Percentiles rank a stretch among this genome's conserved stretches.
Evolutionary conservation across 768 basidiomycete genomes (phyloP).

Genomic region (Tephrocybe sp.): DNA sequence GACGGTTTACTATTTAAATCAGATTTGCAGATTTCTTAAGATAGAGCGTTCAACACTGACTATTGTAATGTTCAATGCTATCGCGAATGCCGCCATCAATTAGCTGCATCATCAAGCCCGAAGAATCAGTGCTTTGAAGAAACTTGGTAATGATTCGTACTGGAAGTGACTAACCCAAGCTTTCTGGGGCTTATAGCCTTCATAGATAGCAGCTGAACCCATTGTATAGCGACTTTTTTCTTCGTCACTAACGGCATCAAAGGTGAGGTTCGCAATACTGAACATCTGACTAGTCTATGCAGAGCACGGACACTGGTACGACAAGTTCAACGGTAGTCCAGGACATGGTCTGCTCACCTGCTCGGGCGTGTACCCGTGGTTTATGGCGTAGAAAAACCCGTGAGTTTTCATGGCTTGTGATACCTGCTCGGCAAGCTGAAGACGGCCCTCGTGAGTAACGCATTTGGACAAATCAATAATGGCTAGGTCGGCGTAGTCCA

Average conservation of each 20-base stretch:
- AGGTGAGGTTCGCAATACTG: slow-evolving; percentile 42
- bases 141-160: no score
- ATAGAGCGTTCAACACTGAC: slow-evolving; percentile 41
- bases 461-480: slow-evolving; percentile 49
- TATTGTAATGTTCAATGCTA: slow-evolving; percentile 65
- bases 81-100: slow-evolving; percentile 63
- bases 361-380: slow-evolving; percentile 44
- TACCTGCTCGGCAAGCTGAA: slow-evolving; percentile 37
- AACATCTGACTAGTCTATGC: slow-evolving; percentile 41
- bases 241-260: slow-evolving; percentile 32
- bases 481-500: slow-evolving; percentile 47
- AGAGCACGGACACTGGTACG: no score
- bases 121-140: no score
- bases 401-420: slow-evolving; percentile 41
- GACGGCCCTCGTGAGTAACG: slow-evolving; percentile 34
- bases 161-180: slow-evolving; percentile 16
- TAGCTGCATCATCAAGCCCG: no score
- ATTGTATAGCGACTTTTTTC: slow-evolving; percentile 38
- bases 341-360: no score
- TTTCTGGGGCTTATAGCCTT: slow-evolving; percentile 29
- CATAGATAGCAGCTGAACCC: slow-evolving; percentile 40
- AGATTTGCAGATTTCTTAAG: no score
- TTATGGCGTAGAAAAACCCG: slow-evolving; percentile 49
- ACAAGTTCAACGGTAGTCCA: no score
- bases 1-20: slow-evolving; percentile 29